These are phyloP conservation scores for Infundibulicybe gibba DNA, from an alignment of 768 basidiomycete genomes.

Conservation along the genomic window DNA sequence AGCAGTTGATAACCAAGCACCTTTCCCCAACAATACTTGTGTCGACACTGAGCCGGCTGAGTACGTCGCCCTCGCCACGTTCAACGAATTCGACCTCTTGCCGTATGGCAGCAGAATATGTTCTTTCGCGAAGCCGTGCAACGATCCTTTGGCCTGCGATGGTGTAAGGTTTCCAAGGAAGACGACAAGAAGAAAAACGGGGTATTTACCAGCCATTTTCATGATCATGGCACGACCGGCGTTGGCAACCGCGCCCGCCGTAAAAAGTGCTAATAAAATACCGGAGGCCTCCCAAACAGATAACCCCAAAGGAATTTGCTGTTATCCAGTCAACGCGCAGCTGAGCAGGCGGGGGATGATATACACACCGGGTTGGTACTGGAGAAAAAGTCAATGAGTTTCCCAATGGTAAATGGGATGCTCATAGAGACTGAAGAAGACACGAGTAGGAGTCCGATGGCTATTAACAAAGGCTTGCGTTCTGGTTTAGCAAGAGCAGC, in stretches of 20 bases:
- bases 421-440: slow-evolving; percentile 91
- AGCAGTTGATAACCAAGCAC: slow-evolving; percentile 29
- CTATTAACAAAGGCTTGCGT: slow-evolving; percentile 67
- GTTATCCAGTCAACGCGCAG: not conserved
- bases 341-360: not conserved
- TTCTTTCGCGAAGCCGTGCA: slow-evolving; percentile 76
- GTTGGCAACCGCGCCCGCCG: slow-evolving; percentile 84
- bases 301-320: slow-evolving; percentile 81
- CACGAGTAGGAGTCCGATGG: slow-evolving; percentile 77
- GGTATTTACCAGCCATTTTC: slow-evolving; percentile 68
- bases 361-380: slow-evolving; percentile 64
- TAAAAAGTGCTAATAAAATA: slow-evolving; percentile 71
- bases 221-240: slow-evolving; percentile 81
- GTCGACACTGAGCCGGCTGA: slow-evolving; percentile 88
- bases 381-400: slow-evolving; percentile 91
- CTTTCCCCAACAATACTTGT: slow-evolving; percentile 93
- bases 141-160: slow-evolving; percentile 81
- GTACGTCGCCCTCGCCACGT: slow-evolving; percentile 87
- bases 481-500: slow-evolving; percentile 80
- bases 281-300: slow-evolving; percentile 79
- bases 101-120: slow-evolving; percentile 76
- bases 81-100: slow-evolving; percentile 96
- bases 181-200: not conserved
- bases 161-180: too few species aligned
- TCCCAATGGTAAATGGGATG: slow-evolving; percentile 90